Conservation (phyloP, 345 rosid species). For the Populus nigra region DNA sequence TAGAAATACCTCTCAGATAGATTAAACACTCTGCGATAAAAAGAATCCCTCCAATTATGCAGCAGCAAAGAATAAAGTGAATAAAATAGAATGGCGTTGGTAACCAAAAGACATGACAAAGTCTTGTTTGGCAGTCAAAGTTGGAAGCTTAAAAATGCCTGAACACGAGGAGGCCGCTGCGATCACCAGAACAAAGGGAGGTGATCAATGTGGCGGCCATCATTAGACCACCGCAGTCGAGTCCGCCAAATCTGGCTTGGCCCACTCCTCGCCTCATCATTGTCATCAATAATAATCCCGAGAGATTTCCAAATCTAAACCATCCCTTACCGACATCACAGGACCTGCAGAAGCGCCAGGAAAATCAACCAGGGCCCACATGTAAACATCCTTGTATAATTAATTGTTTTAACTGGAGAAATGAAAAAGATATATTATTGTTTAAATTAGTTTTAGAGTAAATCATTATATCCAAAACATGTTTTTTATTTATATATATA, state of each 20-base stretch:
- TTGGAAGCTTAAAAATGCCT: not conserved
- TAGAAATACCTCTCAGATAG: too few species aligned
- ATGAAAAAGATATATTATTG: too few species aligned
- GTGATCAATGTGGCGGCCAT: not conserved
- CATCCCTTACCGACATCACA: not conserved
- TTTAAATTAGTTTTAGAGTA: too few species aligned
- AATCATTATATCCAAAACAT: too few species aligned
- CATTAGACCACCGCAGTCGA: not conserved
- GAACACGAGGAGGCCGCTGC: not conserved
- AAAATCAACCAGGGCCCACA: not conserved
- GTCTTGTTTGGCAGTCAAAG: not conserved
- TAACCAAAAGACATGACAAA: too few species aligned
- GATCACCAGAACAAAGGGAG: not conserved
- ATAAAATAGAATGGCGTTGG: too few species aligned
- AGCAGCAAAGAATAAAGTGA: too few species aligned
- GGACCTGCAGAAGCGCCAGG: not conserved
- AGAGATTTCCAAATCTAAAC: not conserved
- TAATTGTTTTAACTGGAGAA: too few species aligned
- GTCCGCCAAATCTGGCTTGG: not conserved
- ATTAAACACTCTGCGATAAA: too few species aligned
- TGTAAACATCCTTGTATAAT: too few species aligned
- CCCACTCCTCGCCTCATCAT: not conserved
- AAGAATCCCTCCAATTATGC: too few species aligned
- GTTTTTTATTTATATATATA: too few species aligned
- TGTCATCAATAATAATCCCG: not conserved